Conservation (phyloP, 2,329 filamentous ascomycete species). For the Macrophomina pseudophaseolina region DNA sequence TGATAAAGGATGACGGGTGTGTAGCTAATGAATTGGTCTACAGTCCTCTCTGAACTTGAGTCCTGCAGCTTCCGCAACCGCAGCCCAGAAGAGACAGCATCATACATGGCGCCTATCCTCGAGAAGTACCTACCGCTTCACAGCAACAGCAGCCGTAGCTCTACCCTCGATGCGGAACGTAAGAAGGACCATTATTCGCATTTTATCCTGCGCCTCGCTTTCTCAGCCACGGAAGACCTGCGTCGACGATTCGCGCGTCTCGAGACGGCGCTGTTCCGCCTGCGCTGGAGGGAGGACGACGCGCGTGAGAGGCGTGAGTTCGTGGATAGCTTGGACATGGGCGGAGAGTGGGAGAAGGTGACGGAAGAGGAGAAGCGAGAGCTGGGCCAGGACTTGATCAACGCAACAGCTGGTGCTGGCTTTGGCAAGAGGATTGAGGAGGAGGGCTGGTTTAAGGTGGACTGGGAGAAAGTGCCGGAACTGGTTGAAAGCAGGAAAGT, state of each 20-base stretch:
- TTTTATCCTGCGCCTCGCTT: slow-evolving; percentile 93
- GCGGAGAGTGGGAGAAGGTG: slow-evolving; percentile 77
- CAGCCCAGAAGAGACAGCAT: slow-evolving; percentile 76
- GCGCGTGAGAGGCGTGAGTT: slow-evolving; percentile 74
- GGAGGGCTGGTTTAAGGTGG: slow-evolving; percentile 92
- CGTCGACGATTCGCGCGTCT: slow-evolving; percentile 83
- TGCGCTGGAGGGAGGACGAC: slow-evolving; percentile 81
- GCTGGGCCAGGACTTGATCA: slow-evolving; percentile 66
- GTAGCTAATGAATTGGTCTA: slow-evolving; percentile 25
- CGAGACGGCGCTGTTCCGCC: slow-evolving; percentile 86
- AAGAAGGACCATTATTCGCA: slow-evolving; percentile 98
- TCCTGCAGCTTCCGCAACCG: slow-evolving; percentile 95
- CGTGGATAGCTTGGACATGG: slow-evolving; percentile 73
- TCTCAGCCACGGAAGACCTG: slow-evolving; percentile 88
- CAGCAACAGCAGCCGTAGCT: slow-evolving; percentile 69
- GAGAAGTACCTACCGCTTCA: slow-evolving; percentile 85
- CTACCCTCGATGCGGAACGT: slow-evolving; percentile 70
- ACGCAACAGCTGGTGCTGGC: slow-evolving; percentile 48
- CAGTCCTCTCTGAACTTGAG: slow-evolving; percentile 87
- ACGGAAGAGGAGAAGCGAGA: slow-evolving; percentile 78
- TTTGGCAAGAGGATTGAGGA: slow-evolving; percentile 65
- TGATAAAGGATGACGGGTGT: background rate
- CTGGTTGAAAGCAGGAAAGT: slow-evolving; percentile 81
- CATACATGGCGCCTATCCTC: slow-evolving; percentile 83
- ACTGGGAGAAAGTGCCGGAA: slow-evolving; percentile 92